Conservation (phyloP, 768 basidiomycete genomes). For the Mycena haematopus region DNA sequence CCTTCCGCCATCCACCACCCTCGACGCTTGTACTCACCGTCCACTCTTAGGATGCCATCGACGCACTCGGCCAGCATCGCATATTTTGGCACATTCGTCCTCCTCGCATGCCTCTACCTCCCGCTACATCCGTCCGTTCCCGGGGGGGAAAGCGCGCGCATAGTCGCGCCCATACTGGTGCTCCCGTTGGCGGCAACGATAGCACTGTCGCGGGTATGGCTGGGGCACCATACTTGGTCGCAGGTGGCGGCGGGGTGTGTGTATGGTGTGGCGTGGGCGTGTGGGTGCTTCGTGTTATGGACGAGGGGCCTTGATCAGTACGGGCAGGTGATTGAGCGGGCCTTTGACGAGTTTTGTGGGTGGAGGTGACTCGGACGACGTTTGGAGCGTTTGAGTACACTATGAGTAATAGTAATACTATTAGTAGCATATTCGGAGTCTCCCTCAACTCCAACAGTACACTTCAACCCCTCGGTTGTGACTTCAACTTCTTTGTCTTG, state of each 20-base stretch:
- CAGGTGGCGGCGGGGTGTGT: slow-evolving; percentile 68
- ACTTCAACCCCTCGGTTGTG: too few relatives aligned
- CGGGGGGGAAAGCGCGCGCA: slow-evolving; percentile 43
- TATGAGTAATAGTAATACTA: too few relatives aligned
- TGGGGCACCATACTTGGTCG: slow-evolving; percentile 77
- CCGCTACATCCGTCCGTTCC: slow-evolving; percentile 66
- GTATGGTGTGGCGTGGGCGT: slow-evolving; percentile 61
- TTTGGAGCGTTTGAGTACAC: neutral
- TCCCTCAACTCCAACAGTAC: too few relatives aligned
- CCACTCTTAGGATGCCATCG: slow-evolving; percentile 72
- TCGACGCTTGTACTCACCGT: neutral
- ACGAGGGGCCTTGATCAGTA: slow-evolving; percentile 38
- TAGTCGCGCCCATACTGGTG: slow-evolving; percentile 51
- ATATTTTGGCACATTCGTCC: slow-evolving; percentile 66
- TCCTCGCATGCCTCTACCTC: slow-evolving; percentile 61
- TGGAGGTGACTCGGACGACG: slow-evolving; percentile 8
- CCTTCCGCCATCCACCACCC: neutral
- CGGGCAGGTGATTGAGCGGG: slow-evolving; percentile 23
- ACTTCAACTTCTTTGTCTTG: neutral
- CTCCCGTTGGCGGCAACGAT: slow-evolving; percentile 63
- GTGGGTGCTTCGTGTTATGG: slow-evolving; percentile 68
- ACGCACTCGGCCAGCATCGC: slow-evolving; percentile 78
- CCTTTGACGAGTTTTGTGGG: slow-evolving; percentile 19
- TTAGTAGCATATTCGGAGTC: too few relatives aligned
- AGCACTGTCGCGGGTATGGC: slow-evolving; percentile 70